Conservation (phyloP, 2,329 filamentous ascomycete species). For the Xylariaceae sp. region DNA sequence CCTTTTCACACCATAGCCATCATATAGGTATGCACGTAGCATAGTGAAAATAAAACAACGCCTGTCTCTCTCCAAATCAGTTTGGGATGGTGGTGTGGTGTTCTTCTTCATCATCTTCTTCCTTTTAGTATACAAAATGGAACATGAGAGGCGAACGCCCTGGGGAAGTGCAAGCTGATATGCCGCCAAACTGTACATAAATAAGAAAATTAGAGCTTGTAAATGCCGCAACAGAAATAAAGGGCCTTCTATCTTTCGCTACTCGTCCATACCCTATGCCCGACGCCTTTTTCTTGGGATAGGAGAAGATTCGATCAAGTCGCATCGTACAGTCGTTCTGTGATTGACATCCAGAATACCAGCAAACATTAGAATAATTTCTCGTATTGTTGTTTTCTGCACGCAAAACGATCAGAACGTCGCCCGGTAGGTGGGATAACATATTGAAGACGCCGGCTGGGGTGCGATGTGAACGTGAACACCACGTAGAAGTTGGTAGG, state of each 20-base stretch:
- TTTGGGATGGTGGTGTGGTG: too few species aligned
- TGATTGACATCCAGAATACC: slow-evolving; percentile 7
- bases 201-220: slow-evolving; percentile 17
- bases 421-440: slow-evolving; percentile 15
- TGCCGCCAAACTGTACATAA: slow-evolving; percentile 15
- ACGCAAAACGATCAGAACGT: slow-evolving; percentile 13
- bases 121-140: slow-evolving; percentile 24
- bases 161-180: slow-evolving; percentile 18
- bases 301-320: slow-evolving; percentile 15
- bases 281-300: slow-evolving; percentile 18
- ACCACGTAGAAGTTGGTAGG: slow-evolving; percentile 16
- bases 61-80: slow-evolving; percentile 5
- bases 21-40: slow-evolving; percentile 14
- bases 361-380: slow-evolving; percentile 3
- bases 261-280: slow-evolving; percentile 18
- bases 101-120: too few species aligned
- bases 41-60: slow-evolving; percentile 1
- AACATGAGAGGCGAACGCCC: slow-evolving; percentile 18
- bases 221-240: slow-evolving; percentile 20
- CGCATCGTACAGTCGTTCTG: slow-evolving; percentile 20
- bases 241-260: slow-evolving; percentile 11
- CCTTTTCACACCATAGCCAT: too few species aligned
- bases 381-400: slow-evolving; percentile 1
- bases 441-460: slow-evolving; percentile 17
- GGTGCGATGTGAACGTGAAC: slow-evolving; percentile 18